phyloP scores from a whole-genome alignment of 1,139 yeast species.

The Meyerozyma elateridarum region DNA sequence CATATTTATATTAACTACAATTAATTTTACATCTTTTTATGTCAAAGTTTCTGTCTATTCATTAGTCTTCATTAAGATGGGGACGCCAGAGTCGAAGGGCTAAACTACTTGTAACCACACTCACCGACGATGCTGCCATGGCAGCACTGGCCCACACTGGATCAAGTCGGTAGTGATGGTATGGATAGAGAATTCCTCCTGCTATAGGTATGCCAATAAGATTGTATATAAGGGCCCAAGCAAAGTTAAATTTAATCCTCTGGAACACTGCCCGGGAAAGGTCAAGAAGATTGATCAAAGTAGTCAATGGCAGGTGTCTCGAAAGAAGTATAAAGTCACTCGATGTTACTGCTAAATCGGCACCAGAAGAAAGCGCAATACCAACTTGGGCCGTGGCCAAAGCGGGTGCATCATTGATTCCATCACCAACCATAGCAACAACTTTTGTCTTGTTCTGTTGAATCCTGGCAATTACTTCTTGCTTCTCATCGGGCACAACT shows the following conservation, averaged over 20 bases:
- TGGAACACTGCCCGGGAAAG: slow-evolving; percentile 25
- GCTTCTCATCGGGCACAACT: slow-evolving; percentile 71
- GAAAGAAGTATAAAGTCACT: slow-evolving; percentile 53
- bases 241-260: slow-evolving; percentile 46
- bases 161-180: slow-evolving; percentile 44
- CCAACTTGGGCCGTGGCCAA: slow-evolving; percentile 57
- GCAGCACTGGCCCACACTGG: slow-evolving; percentile 70
- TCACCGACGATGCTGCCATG: slow-evolving; percentile 58
- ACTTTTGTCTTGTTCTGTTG: slow-evolving; percentile 33
- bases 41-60: too few relatives aligned
- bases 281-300: slow-evolving; percentile 46
- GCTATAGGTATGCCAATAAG: slow-evolving; percentile 56
- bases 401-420: slow-evolving; percentile 63
- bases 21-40: neutral
- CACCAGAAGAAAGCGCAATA: slow-evolving; percentile 54
- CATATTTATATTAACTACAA: too few relatives aligned
- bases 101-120: slow-evolving; percentile 55
- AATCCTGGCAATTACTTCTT: slow-evolving; percentile 51
- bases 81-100: slow-evolving; percentile 46
- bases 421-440: slow-evolving; percentile 64
- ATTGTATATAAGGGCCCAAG: slow-evolving; percentile 51
- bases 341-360: slow-evolving; percentile 55
- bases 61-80: slow-evolving; percentile 19
- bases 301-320: slow-evolving; percentile 41
- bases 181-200: slow-evolving; percentile 59